A percentile compares a stretch with the other conserved stretches of the same genome.
Conservation (phyloP, 257 asterid genomes). For the Gentiana dahurica region DNA sequence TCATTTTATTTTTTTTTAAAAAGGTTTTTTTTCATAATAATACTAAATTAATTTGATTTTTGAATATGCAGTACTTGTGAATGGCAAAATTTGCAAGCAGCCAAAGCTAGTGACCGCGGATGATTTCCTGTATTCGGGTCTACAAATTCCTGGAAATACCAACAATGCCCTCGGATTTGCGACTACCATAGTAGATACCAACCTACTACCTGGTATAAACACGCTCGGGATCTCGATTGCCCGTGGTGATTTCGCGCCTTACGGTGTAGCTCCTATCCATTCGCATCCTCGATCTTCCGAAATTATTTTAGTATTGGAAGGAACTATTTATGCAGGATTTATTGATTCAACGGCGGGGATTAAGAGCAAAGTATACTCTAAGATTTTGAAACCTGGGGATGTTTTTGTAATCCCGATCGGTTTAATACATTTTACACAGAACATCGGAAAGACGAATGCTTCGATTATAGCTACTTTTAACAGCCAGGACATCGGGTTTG, state of each 20-base stretch:
- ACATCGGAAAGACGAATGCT: conserved; percentile 36
- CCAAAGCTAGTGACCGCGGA: conserved; percentile 23
- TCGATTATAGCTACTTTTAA: conserved; percentile 51
- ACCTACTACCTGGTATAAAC: conserved; percentile 54
- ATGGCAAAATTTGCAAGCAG: too few relatives aligned
- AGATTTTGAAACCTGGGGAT: conserved; percentile 9
- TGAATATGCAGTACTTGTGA: too few relatives aligned
- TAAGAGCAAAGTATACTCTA: conserved; percentile 34
- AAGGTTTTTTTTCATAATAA: too few relatives aligned
- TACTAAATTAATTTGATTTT: too few relatives aligned
- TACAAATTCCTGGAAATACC: conserved; percentile 60
- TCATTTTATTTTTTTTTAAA: too few relatives aligned
- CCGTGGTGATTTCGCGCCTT: conserved; percentile 47
- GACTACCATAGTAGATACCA: conserved; percentile 48
- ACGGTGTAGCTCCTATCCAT: conserved; percentile 74
- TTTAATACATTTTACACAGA: conserved; percentile 59
- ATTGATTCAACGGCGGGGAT: conserved; percentile 32
- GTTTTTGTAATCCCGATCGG: conserved; percentile 61
- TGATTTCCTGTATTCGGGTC: conserved; percentile 39
- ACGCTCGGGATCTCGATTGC: conserved; percentile 63
- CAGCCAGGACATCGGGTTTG: neutral
- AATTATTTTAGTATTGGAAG: conserved; percentile 42
- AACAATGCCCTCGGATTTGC: conserved; percentile 53
- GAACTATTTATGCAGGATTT: conserved; percentile 54
- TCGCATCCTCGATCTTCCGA: conserved; percentile 67